A percentile compares a stretch with the other conserved stretches of the same genome.
Conservation (phyloP, 768 basidiomycete species). For the Bullera alba region DNA sequence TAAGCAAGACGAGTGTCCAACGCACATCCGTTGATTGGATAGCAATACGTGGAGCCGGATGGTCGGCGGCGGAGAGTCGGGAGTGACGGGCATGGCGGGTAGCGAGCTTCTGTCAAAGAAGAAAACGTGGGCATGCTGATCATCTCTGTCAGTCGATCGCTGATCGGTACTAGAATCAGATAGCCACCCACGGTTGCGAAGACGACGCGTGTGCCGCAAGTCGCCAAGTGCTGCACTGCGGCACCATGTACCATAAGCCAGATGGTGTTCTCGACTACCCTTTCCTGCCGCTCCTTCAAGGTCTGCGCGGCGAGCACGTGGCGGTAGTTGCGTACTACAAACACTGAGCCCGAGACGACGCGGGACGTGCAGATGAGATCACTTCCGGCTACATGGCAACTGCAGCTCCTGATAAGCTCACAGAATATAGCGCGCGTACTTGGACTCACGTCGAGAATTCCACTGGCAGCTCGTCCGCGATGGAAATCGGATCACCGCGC, state of each 20-base stretch:
- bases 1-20: slow-evolving; percentile 17
- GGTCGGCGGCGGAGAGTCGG: neutral
- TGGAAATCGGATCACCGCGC: neutral
- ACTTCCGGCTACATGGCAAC: slow-evolving; percentile 23
- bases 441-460: neutral
- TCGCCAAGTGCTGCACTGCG: slow-evolving; percentile 11
- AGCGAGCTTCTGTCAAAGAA: slow-evolving; percentile 13
- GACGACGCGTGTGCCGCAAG: slow-evolving; percentile 12
- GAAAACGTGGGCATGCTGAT: slow-evolving; percentile 3
- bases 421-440: neutral
- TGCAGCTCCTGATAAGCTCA: neutral
- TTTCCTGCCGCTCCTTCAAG: neutral
- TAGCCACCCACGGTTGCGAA: slow-evolving; percentile 10
- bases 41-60: neutral
- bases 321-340: slow-evolving; percentile 22
- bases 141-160: too few relatives aligned
- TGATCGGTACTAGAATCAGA: too few relatives aligned
- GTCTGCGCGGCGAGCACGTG: slow-evolving; percentile 4
- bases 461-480: neutral
- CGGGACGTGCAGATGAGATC: slow-evolving; percentile 21
- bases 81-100: slow-evolving; percentile 1
- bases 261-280: slow-evolving; percentile 8
- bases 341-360: slow-evolving; percentile 6
- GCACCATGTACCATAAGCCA: slow-evolving; percentile 6
- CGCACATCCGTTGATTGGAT: slow-evolving; percentile 4